phyloP scores from a whole-genome alignment of 2,329 filamentous ascomycete genomes.

The Bipolaris victoriae region DNA sequence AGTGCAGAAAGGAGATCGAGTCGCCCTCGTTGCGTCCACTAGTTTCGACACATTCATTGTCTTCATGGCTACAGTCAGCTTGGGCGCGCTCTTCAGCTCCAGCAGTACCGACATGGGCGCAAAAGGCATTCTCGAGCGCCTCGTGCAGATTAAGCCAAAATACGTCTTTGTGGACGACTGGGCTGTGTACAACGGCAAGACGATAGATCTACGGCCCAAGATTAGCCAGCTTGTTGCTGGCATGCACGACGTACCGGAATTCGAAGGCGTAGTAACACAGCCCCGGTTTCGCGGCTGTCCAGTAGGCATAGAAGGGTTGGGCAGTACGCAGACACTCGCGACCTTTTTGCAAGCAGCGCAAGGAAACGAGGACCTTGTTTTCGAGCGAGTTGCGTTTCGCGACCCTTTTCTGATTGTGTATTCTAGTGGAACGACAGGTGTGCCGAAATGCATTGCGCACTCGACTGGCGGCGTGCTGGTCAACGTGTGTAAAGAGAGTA shows the following conservation, averaged over 20 bases:
- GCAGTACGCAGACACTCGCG: conserved; percentile 53
- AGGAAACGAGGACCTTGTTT: conserved; percentile 53
- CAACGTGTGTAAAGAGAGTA: conserved; percentile 66
- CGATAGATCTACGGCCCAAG: conserved; percentile 72
- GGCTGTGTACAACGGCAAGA: conserved; percentile 79
- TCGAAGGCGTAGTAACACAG: conserved; percentile 69
- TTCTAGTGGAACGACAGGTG: conserved; percentile 79
- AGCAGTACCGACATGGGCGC: conserved; percentile 84
- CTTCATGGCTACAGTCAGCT: conserved; percentile 70
- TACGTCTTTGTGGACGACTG: conserved; percentile 85
- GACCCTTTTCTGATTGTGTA: conserved; percentile 82
- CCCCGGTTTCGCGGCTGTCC: conserved; percentile 66
- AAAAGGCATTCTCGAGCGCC: conserved; percentile 75
- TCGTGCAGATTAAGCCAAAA: conserved; percentile 75
- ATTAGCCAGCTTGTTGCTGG: conserved; percentile 71
- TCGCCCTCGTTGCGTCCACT: conserved; percentile 78
- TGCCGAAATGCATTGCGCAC: conserved; percentile 86
- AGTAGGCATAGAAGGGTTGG: conserved; percentile 63
- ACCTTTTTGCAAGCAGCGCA: conserved; percentile 51
- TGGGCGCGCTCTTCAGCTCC: conserved; percentile 78
- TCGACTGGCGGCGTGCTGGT: conserved; percentile 70
- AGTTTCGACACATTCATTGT: conserved; percentile 75
- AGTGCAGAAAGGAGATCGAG: conserved; percentile 72
- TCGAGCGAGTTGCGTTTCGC: conserved; percentile 69
- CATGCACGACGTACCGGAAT: conserved; percentile 65